Evolutionary conservation across 2,329 filamentous ascomycete genomes (phyloP).

Genomic region (Ampelomyces quisqualis): DNA sequence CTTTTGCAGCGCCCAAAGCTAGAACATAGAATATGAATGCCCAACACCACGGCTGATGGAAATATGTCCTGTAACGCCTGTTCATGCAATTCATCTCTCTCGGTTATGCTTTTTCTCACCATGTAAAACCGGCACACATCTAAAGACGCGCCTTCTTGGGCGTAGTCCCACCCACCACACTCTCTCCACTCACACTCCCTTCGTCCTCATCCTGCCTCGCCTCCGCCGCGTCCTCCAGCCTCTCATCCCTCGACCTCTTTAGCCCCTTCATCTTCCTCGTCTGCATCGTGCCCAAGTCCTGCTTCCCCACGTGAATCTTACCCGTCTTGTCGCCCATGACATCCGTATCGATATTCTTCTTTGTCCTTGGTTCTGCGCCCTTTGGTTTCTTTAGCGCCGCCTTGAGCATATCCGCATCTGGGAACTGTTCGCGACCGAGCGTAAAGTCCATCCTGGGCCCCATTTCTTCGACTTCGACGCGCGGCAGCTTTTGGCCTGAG

Average conservation of each 20-base stretch:
- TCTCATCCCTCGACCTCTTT: conserved; percentile 67
- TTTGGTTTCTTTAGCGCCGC: conserved; percentile 86
- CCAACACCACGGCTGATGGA: conserved; percentile 11
- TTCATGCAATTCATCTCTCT: conserved; percentile 24
- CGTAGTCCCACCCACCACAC: conserved; percentile 20
- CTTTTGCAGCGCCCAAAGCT: conserved; percentile 5
- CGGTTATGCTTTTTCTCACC: background rate
- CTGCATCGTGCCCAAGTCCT: conserved; percentile 84
- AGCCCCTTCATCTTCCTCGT: conserved; percentile 99
- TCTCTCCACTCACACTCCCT: conserved; percentile 12
- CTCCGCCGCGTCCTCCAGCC: conserved; percentile 38
- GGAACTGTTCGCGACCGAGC: conserved; percentile 75
- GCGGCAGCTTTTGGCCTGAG: conserved; percentile 80
- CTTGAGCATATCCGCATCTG: conserved; percentile 79
- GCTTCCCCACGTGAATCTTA: conserved; percentile 84
- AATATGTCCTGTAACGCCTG: conserved; percentile 29
- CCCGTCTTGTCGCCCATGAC: conserved; percentile 95
- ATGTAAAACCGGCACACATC: background rate
- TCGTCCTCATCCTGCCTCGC: conserved; percentile 22
- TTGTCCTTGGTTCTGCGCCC: conserved; percentile 71
- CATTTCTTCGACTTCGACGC: conserved; percentile 93
- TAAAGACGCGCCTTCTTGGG: conserved; percentile 32
- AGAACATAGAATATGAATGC: conserved; percentile 28
- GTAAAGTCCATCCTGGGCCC: conserved; percentile 91
- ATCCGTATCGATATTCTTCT: conserved; percentile 96